These are phyloP conservation scores for Mallotus nudiflorus DNA, from an alignment of 345 rosid genomes.

Conservation along the genomic window DNA sequence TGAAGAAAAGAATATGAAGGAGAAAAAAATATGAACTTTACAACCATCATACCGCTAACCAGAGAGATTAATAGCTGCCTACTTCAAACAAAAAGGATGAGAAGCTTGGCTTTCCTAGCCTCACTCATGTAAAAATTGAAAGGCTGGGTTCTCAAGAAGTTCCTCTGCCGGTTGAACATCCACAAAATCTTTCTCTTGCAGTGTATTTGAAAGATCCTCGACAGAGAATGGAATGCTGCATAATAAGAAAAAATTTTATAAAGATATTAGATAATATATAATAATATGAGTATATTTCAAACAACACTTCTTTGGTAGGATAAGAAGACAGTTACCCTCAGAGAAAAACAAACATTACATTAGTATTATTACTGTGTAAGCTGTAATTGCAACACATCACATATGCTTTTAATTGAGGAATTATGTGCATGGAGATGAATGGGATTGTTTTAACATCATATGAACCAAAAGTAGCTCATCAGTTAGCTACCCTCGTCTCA, in stretches of 20 bases:
- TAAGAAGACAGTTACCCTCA: no score
- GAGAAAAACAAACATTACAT: not conserved
- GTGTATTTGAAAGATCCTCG: slow-evolving; percentile 74
- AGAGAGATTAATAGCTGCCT: slow-evolving; percentile 11
- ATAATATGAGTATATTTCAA: not conserved
- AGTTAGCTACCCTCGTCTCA: not conserved
- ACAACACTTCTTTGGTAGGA: not conserved
- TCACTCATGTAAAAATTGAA: slow-evolving; percentile 73
- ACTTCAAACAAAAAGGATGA: slow-evolving; percentile 6
- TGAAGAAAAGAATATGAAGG: not conserved
- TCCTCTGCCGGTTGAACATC: slow-evolving; percentile 78
- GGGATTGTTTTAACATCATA: not conserved
- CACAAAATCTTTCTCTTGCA: slow-evolving; percentile 84
- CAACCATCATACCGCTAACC: slow-evolving; percentile 16
- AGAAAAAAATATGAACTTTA: slow-evolving; percentile 14
- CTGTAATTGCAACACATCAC: no score
- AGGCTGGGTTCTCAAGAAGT: slow-evolving; percentile 75
- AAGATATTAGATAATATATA: slow-evolving; percentile 17
- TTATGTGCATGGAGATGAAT: not conserved
- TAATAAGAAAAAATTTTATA: slow-evolving; percentile 9
- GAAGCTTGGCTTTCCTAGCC: slow-evolving; percentile 34
- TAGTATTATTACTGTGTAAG: not conserved
- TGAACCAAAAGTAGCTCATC: not conserved
- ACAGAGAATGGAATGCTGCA: slow-evolving; percentile 95
- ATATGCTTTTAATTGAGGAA: not conserved